Evolutionary conservation across 148 eudicot species (phyloP).

Genomic region (Silene latifolia): DNA sequence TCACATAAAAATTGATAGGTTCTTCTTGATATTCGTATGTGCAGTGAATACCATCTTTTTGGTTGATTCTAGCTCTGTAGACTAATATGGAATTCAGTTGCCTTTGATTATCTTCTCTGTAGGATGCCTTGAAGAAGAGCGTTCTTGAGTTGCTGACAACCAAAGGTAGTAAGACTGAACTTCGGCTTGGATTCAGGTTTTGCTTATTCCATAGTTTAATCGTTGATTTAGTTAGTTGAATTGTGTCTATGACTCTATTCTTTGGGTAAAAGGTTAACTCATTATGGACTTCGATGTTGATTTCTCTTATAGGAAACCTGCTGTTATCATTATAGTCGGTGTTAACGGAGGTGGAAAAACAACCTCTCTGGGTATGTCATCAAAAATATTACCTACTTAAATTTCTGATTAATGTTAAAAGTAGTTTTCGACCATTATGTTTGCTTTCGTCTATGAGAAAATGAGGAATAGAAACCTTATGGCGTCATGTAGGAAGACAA

Average conservation of each 20-base stretch:
- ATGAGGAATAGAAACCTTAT: neutral
- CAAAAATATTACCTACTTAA: neutral
- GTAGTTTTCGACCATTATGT: neutral
- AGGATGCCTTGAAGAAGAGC: conserved; percentile 83
- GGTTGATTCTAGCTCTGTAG: neutral
- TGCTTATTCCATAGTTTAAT: conserved; percentile 6
- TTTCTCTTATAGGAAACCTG: conserved; percentile 69
- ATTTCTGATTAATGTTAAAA: neutral
- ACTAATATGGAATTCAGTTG: conserved; percentile 15
- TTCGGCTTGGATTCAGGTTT: conserved; percentile 89
- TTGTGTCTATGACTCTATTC: neutral
- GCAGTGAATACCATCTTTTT: neutral
- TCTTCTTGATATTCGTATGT: neutral
- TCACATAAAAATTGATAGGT: neutral
- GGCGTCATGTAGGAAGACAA: neutral
- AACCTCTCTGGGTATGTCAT: conserved; percentile 83
- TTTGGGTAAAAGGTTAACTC: conserved; percentile 2
- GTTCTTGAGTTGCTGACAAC: conserved; percentile 68
- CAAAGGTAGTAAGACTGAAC: conserved; percentile 77
- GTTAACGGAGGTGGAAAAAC: conserved; percentile 99
- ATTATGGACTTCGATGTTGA: conserved; percentile 9
- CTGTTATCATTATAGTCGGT: conserved; percentile 93
- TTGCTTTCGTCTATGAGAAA: neutral
- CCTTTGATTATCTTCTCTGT: conserved; percentile 21
- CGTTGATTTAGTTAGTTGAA: neutral